These are phyloP conservation scores for Beauveria bassiana DNA, from an alignment of 2,329 filamentous ascomycete species.

Conservation along the genomic window DNA sequence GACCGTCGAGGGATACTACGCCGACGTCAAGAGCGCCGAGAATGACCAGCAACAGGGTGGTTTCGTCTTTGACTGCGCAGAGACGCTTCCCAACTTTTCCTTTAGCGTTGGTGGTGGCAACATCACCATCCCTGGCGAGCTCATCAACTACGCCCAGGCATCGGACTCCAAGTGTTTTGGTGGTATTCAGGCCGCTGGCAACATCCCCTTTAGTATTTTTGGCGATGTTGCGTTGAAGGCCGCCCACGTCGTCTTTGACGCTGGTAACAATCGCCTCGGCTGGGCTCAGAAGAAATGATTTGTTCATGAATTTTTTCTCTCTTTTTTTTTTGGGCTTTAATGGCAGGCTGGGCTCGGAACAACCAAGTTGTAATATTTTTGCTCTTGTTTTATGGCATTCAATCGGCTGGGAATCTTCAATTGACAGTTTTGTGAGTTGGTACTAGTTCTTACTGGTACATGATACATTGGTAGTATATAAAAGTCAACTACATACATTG, in stretches of 20 bases:
- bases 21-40: constrained; percentile 42
- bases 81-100: constrained; percentile 37
- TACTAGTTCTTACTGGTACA: neutral
- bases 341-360: neutral
- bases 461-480: neutral
- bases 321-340: neutral
- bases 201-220: constrained; percentile 46
- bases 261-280: constrained; percentile 42
- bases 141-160: constrained; percentile 46
- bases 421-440: neutral
- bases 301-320: neutral
- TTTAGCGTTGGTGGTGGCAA: constrained; percentile 50
- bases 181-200: constrained; percentile 52
- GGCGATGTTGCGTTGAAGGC: constrained; percentile 56
- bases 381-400: neutral
- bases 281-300: constrained; percentile 11
- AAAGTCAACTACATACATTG: neutral
- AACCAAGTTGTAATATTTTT: too few relatives aligned
- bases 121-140: constrained; percentile 47
- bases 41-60: constrained; percentile 26
- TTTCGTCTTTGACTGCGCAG: constrained; percentile 36
- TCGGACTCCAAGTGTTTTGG: constrained; percentile 55
- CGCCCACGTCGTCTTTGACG: constrained; percentile 51
- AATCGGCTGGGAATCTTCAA: neutral
- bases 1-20: constrained; percentile 41